These are phyloP conservation scores for Xylaria sp. DNA, from an alignment of 2,329 filamentous ascomycete genomes.

Conservation along the genomic window DNA sequence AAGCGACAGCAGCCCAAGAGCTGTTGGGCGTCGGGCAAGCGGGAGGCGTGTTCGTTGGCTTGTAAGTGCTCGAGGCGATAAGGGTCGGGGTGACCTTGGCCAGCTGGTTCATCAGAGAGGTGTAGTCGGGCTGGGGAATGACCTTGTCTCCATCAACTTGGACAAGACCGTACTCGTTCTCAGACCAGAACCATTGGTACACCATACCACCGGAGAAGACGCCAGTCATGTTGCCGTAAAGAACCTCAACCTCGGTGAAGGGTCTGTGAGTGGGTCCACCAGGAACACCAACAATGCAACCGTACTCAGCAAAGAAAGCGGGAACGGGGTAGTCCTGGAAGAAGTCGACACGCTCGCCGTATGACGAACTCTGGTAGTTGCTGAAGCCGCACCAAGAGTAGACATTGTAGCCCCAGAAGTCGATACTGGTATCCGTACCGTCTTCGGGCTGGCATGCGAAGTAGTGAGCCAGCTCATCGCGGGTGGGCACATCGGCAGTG, in stretches of 20 bases:
- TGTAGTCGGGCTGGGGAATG: conserved; percentile 68
- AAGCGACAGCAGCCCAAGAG: conserved; percentile 63
- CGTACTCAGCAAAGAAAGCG: conserved; percentile 98
- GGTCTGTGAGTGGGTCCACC: conserved; percentile 59
- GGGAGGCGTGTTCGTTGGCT: conserved; percentile 62
- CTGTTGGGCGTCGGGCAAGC: conserved; percentile 63
- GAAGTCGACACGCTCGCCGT: conserved; percentile 75
- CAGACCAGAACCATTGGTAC: conserved; percentile 96
- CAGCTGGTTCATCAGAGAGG: conserved; percentile 64
- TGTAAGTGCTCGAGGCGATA: conserved; percentile 64
- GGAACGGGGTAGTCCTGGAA: conserved; percentile 87
- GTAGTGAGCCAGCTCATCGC: conserved; percentile 77
- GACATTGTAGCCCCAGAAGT: conserved; percentile 99
- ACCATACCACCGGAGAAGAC: conserved; percentile 96
- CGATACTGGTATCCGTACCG: conserved; percentile 54
- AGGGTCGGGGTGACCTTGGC: conserved; percentile 60
- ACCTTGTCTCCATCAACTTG: conserved; percentile 54
- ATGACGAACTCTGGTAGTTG: conserved; percentile 70
- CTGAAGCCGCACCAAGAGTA: conserved; percentile 98
- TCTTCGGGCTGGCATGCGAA: conserved; percentile 79
- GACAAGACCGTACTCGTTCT: conserved; percentile 82
- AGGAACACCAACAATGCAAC: conserved; percentile 66
- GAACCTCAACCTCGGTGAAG: conserved; percentile 78
- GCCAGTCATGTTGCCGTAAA: conserved; percentile 76
- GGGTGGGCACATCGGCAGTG: conserved; percentile 82